These are phyloP conservation scores for Pichia thaimueangensis DNA, from an alignment of 805 yeast species.

Conservation along the genomic window DNA sequence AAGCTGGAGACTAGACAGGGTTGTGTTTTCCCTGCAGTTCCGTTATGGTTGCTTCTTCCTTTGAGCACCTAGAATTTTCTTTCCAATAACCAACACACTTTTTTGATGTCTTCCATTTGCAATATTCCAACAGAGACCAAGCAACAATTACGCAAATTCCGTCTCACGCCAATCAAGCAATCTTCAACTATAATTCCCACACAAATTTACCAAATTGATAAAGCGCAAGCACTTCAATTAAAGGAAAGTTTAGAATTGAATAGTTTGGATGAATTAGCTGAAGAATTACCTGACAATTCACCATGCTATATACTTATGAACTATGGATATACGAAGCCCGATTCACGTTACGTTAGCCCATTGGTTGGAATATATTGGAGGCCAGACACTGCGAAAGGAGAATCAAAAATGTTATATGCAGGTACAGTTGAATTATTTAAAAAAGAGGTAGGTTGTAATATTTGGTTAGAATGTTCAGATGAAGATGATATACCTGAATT, in stretches of 20 bases:
- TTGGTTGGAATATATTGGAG: slow-evolving; percentile 79
- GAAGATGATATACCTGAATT: slow-evolving; percentile 65
- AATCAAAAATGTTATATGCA: slow-evolving; percentile 81
- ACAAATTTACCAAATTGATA: slow-evolving; percentile 54
- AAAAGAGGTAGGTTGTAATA: slow-evolving; percentile 68
- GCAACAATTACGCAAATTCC: slow-evolving; percentile 58
- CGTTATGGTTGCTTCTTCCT: too few species aligned
- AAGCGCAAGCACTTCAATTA: slow-evolving; percentile 44
- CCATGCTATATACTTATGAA: slow-evolving; percentile 75
- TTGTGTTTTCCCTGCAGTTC: too few species aligned
- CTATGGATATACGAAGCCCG: slow-evolving; percentile 58
- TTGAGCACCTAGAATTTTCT: too few species aligned
- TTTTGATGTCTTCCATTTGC: too few species aligned
- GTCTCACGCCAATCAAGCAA: slow-evolving; percentile 52
- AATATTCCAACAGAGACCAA: slow-evolving; percentile 57
- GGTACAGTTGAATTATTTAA: slow-evolving; percentile 81
- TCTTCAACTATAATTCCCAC: slow-evolving; percentile 59
- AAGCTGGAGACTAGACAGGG: too few species aligned
- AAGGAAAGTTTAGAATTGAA: slow-evolving; percentile 41
- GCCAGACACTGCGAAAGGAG: slow-evolving; percentile 81
- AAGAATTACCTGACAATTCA: slow-evolving; percentile 73
- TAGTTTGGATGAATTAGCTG: slow-evolving; percentile 56
- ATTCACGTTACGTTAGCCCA: slow-evolving; percentile 71
- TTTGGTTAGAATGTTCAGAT: slow-evolving; percentile 56
- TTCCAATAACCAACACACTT: too few species aligned